A percentile compares a stretch with the other conserved stretches of the same genome.
These are phyloP conservation scores for Chaetomiaceae sp. DNA, from an alignment of 2,329 filamentous ascomycete genomes.

Conservation along the genomic window DNA sequence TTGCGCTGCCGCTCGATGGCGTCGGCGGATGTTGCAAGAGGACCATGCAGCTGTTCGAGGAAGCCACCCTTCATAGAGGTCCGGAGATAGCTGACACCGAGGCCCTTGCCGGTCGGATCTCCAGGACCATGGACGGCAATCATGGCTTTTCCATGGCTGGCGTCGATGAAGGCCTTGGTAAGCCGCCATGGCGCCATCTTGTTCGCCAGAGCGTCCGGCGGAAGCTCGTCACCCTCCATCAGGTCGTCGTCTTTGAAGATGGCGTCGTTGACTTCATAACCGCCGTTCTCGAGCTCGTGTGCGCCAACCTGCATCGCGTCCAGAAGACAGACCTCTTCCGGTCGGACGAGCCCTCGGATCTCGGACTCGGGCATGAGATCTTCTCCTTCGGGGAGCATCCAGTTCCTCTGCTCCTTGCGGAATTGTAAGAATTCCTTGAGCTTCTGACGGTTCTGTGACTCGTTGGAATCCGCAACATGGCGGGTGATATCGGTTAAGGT, in stretches of 20 bases:
- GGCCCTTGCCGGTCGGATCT: slow-evolving; percentile 86
- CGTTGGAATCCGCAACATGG: slow-evolving; percentile 88
- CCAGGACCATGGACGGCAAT: slow-evolving; percentile 89
- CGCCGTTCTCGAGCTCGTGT: slow-evolving; percentile 85
- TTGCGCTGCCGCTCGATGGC: slow-evolving; percentile 84
- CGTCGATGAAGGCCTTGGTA: slow-evolving; percentile 93
- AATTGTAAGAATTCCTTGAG: slow-evolving; percentile 95
- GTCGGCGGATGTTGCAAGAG: slow-evolving; percentile 66
- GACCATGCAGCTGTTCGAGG: slow-evolving; percentile 70
- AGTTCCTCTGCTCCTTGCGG: slow-evolving; percentile 81
- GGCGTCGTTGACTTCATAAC: slow-evolving; percentile 66
- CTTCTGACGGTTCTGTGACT: slow-evolving; percentile 93
- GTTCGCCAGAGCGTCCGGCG: slow-evolving; percentile 71
- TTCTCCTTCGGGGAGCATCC: slow-evolving; percentile 72
- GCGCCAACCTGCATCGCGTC: slow-evolving; percentile 96
- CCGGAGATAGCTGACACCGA: slow-evolving; percentile 95
- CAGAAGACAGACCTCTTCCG: slow-evolving; percentile 89
- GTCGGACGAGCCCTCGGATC: slow-evolving; percentile 84
- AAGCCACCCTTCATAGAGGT: slow-evolving; percentile 98
- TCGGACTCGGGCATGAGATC: slow-evolving; percentile 73
- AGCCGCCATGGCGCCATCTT: slow-evolving; percentile 95
- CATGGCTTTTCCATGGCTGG: slow-evolving; percentile 94
- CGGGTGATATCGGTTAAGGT: slow-evolving; percentile 81
- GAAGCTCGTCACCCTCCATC: slow-evolving; percentile 58
- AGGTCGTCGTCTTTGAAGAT: slow-evolving; percentile 61